Evolutionary conservation across 202 grass and related monocot species (phyloP).

Genomic region (Hordeum pubiflorum): DNA sequence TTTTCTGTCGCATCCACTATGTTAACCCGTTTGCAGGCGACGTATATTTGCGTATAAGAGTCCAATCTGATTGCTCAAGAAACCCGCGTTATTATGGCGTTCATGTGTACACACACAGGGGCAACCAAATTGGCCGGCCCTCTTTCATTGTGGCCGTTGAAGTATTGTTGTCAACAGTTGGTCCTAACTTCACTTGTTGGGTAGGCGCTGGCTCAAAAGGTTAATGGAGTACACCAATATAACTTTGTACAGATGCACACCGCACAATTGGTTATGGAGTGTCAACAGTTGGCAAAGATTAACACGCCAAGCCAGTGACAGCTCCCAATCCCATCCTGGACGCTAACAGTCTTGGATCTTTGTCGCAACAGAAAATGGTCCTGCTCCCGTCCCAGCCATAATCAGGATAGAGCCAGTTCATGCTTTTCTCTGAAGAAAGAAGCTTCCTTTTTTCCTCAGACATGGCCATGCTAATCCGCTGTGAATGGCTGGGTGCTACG

Average conservation of each 20-base stretch:
- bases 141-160: constrained; percentile 46
- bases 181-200: constrained; percentile 45
- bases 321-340: constrained; percentile 26
- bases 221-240: constrained; percentile 36
- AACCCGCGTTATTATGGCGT: constrained; percentile 13
- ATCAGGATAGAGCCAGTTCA: constrained; percentile 29
- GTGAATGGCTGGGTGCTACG: background rate
- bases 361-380: constrained; percentile 39
- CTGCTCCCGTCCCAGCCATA: constrained; percentile 20
- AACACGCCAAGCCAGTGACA: constrained; percentile 30
- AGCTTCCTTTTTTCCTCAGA: constrained; percentile 32
- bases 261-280: constrained; percentile 35
- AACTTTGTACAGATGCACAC: constrained; percentile 40
- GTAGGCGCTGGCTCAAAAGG: constrained; percentile 33
- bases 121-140: constrained; percentile 44
- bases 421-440: constrained; percentile 43
- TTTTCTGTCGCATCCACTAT: constrained; percentile 6
- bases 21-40: constrained; percentile 2
- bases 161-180: constrained; percentile 54
- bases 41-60: background rate
- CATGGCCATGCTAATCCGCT: constrained; percentile 13
- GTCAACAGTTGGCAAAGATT: constrained; percentile 39
- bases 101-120: constrained; percentile 35
- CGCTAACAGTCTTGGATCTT: constrained; percentile 34
- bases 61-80: constrained; percentile 4